Evolutionary conservation across 345 rosid species (phyloP).

Genomic region (Eucalyptus dawsonii): DNA sequence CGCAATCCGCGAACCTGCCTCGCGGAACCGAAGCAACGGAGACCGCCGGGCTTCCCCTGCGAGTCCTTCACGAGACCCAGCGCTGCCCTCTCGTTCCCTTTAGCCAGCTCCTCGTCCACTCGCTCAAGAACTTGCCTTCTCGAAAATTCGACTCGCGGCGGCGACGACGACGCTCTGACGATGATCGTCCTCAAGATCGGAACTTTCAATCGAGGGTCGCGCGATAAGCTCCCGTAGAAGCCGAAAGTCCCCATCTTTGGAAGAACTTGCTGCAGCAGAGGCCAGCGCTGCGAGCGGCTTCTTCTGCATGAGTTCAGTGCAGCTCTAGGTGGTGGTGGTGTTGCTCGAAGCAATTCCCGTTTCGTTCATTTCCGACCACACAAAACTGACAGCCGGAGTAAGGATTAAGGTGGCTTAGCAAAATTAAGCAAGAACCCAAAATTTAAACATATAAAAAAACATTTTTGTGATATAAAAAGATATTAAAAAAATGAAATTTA

Average conservation of each 20-base stretch:
- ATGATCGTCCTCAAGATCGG: not conserved
- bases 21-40: conserved; percentile 66
- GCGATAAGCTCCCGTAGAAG: not conserved
- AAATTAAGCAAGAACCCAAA: not conserved
- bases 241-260: not conserved
- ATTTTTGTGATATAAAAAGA: not conserved
- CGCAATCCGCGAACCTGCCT: conserved; percentile 34
- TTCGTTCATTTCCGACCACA: not conserved
- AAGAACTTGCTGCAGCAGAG: not conserved
- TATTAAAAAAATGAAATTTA: not conserved
- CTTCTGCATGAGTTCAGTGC: not conserved
- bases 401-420: not conserved
- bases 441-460: not conserved
- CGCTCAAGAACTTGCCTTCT: conserved; percentile 40
- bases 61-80: conserved; percentile 51
- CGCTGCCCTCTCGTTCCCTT: conserved; percentile 77
- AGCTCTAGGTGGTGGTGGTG: not conserved
- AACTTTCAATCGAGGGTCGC: not conserved
- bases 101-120: conserved; percentile 55
- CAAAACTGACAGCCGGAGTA: not conserved
- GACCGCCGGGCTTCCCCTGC: conserved; percentile 74
- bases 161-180: not conserved
- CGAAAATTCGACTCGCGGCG: not conserved
- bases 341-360: not conserved
- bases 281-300: not conserved